Conservation (phyloP, 306 rosid genomes). For the Hylodesmum podocarpum region DNA sequence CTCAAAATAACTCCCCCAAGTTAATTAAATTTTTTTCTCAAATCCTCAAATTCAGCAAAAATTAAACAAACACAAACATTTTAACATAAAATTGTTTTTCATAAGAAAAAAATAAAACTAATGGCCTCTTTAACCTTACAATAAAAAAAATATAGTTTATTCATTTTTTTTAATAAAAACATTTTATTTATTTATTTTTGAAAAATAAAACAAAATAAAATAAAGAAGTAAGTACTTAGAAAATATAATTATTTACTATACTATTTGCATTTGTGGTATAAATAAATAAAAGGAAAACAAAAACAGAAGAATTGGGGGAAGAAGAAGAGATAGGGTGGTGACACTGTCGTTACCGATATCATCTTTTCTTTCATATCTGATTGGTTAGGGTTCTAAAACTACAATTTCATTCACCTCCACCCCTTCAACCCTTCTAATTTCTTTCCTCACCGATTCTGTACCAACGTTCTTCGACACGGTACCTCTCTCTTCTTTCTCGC, state of each 20-base stretch:
- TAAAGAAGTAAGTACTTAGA: too few relatives aligned
- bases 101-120: too few relatives aligned
- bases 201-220: too few relatives aligned
- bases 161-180: too few relatives aligned
- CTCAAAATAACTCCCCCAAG: too few relatives aligned
- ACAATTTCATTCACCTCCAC: neutral
- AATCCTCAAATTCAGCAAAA: too few relatives aligned
- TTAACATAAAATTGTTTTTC: neutral
- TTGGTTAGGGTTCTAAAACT: conserved; percentile 16
- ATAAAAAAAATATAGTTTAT: too few relatives aligned
- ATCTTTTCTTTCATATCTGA: neutral
- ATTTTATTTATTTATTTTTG: too few relatives aligned
- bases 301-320: neutral
- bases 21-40: too few relatives aligned
- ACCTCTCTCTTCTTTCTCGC: neutral
- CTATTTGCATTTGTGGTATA: neutral
- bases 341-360: neutral
- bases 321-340: conserved; percentile 4
- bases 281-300: neutral
- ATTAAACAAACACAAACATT: neutral
- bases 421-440: neutral
- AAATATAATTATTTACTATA: too few relatives aligned
- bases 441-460: neutral
- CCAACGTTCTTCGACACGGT: neutral
- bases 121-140: too few relatives aligned